Base-by-base conservation (phyloP, 1,284 basidiomycete species). In the Macrocystidia cucumis region DNA sequence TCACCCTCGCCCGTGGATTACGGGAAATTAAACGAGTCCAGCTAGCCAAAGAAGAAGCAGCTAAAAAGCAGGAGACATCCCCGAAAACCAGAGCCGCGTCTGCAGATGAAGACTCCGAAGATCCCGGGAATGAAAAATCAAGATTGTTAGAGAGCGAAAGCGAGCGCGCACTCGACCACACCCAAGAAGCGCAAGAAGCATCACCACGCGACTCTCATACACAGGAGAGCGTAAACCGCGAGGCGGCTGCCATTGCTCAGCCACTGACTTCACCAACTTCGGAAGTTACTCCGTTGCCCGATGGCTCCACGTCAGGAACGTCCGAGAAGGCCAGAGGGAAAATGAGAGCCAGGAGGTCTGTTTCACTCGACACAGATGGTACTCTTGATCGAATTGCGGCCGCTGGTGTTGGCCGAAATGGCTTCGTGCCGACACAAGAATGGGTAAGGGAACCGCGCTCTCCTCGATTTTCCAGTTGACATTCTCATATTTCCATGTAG, bases 361-460 rank as follows among this genome's bases (percentile, higher is more conserved):
- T 68, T 34, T 83, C 82, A 3, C 45, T 70, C 26, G 83, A 87
- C 38, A 65, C 65, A 29, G 67, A 64, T 45, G 55, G 62, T 24
- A 75, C 74, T 42, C 58, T 82, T 31, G 80, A 87, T 45, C 68
- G 72, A 32, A 57, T 79, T 18, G 76, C 80, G 9, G 67, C 73
- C 18, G 67, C 68, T 5, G 79, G 78, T 5, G 72, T 91, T 13
- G 89, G 89, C 13, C 69, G 85, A 42, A 91, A 89, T 52, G 89
- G 90, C 1, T 97, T 95, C 57, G 69, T 91, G 3, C 91, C 92
- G 5, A 93, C 90, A 2, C 88, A 95, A 54, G 89, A 90, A 73
- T 97, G 92, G 91, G 90, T 90, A 40, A 55, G 78, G 63, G n/a
- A n/a, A n/a, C n/a, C n/a, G n/a, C n/a, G n/a, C n/a, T n/a, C n/a